Base-by-base conservation (phyloP, 1,284 basidiomycete species). In the Vanrija pseudolonga region DNA sequence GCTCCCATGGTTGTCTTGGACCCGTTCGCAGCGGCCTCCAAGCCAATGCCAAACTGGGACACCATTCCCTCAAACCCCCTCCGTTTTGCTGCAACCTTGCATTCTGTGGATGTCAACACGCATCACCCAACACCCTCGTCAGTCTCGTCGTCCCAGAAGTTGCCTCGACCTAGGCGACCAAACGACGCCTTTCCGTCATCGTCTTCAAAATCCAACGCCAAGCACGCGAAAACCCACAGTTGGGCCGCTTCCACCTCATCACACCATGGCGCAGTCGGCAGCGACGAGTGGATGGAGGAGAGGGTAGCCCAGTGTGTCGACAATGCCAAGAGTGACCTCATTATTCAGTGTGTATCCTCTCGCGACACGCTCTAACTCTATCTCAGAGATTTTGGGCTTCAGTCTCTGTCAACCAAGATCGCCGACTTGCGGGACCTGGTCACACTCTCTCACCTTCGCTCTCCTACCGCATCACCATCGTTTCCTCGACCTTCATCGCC, bases 21-120 rank as follows among this genome's bases (percentile, higher is more conserved):
- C 57, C 74, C 72, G 1, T 69, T 73, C 51, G 68, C 74, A 3
- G 74, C 66, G 6, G 62, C 71, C 3, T 71, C 66, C n/a, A 63
- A 67, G 53, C 71, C 72, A 0, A 68, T 74, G 50, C 60, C 62
- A 26, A 63, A 68, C 15, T 63, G 63, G 53, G 68, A 72, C 42
- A 50, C 64, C 1, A 56, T 67, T 2, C 69, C 71, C 7, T 69
- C 67, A 11, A 51, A 59, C 14, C 74, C 74, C 1, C 59, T 74
- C 1, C 63, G 40, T 5, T 76, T 74, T 59, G 72, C 68, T 9
- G 69, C 67, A 0, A 74, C 72, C 5, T 55, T 72, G 17, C 57
- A 64, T 12, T 53, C 66, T 3, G 51, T 69, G 23, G 63, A 69
- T 36, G 53, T 52, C 32, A 63, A 64, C 45, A 50, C 53, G 3